These are phyloP conservation scores for Sinapis alba DNA, from an alignment of 441 rosid species.

Conservation along the genomic window DNA sequence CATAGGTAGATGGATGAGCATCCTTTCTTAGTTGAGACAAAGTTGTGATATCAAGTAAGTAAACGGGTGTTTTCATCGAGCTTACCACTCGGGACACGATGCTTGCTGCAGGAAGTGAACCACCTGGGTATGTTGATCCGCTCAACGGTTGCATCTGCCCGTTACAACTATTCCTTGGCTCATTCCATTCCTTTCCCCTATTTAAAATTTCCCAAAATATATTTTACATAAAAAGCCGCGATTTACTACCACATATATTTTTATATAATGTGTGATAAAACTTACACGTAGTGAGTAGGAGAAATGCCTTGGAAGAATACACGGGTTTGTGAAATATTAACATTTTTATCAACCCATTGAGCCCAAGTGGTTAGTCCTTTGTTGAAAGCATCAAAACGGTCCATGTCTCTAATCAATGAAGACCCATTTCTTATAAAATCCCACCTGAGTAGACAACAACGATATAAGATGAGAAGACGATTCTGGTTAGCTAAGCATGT, in stretches of 20 bases:
- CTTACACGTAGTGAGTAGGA: slow-evolving; percentile 75
- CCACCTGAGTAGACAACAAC: slow-evolving; percentile 50
- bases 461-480: not conserved
- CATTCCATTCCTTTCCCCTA: slow-evolving; percentile 75
- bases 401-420: slow-evolving; percentile 50
- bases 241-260: not conserved
- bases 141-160: slow-evolving; percentile 55
- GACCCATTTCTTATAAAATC: slow-evolving; percentile 59
- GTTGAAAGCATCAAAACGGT: slow-evolving; percentile 61
- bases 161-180: slow-evolving; percentile 49
- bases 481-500: not conserved
- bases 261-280: not conserved
- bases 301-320: slow-evolving; percentile 82
- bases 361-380: slow-evolving; percentile 70
- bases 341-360: slow-evolving; percentile 61
- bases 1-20: slow-evolving; percentile 70
- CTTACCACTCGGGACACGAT: slow-evolving; percentile 52
- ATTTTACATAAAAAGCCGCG: not conserved
- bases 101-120: slow-evolving; percentile 52
- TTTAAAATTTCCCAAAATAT: not conserved
- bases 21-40: slow-evolving; percentile 71
- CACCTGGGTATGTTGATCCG: slow-evolving; percentile 63
- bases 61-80: slow-evolving; percentile 53
- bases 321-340: slow-evolving; percentile 49
- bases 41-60: slow-evolving; percentile 64